phyloP scores from a whole-genome alignment of 148 eudicot genomes.

The Rhododendron henanense region DNA sequence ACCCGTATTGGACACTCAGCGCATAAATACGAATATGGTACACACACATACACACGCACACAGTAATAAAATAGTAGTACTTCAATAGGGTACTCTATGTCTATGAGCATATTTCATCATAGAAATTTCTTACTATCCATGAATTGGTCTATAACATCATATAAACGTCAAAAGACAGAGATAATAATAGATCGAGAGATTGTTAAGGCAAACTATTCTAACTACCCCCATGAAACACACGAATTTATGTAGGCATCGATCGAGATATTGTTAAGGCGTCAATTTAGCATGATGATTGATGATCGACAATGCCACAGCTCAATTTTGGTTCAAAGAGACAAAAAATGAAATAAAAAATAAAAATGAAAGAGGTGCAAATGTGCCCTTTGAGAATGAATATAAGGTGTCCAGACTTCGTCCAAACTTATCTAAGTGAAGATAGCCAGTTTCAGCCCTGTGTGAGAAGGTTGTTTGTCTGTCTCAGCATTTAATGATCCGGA shows the following conservation, averaged over 20 bases:
- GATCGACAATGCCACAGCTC: background rate
- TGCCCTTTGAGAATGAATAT: background rate
- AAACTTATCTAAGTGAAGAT: no score
- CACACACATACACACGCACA: background rate
- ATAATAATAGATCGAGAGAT: no score
- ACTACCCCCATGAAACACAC: no score
- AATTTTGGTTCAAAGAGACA: background rate
- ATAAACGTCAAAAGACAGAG: no score
- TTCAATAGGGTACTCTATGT: background rate
- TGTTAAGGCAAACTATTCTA: no score
- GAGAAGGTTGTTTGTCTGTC: no score
- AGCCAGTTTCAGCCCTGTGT: no score
- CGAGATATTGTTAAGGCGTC: background rate
- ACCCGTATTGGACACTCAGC: background rate
- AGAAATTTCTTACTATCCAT: no score
- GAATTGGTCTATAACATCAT: no score
- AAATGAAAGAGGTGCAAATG: background rate
- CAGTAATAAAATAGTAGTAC: background rate
- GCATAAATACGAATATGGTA: background rate
- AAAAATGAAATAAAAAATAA: no score
- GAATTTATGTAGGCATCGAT: no score
- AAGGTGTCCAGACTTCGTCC: background rate
- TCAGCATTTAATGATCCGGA: no score
- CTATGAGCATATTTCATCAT: background rate
- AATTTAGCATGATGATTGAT: background rate